phyloP scores from a whole-genome alignment of 495 filamentous ascomycete species.

The Lentithecium fluviatile region DNA sequence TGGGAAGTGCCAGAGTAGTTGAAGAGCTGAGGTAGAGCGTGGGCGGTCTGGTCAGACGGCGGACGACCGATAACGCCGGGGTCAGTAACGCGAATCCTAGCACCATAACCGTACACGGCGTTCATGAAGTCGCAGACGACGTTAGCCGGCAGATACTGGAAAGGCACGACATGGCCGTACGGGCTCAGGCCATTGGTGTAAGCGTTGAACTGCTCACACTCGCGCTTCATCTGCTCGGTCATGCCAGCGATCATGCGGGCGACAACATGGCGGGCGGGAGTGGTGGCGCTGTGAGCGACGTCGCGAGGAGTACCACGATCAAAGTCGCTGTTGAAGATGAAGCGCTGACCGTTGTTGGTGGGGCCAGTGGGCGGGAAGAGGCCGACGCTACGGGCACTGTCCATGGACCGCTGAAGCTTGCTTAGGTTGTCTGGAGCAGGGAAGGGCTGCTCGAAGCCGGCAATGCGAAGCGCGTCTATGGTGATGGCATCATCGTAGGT shows the following conservation, averaged over 20 bases:
- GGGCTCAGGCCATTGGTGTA: background rate
- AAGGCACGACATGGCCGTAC: background rate
- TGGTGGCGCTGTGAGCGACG: background rate
- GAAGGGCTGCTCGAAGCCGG: conserved; percentile 21
- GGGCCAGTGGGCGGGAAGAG: conserved; percentile 22
- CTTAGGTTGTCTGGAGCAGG: conserved; percentile 23
- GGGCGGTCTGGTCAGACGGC: background rate
- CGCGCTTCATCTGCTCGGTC: background rate
- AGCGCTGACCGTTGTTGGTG: conserved; percentile 9
- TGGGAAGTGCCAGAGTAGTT: background rate
- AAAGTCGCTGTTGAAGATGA: conserved; percentile 1
- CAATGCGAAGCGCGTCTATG: background rate
- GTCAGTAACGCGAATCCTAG: background rate
- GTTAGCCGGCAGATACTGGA: background rate
- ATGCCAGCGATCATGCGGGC: background rate
- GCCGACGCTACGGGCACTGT: conserved; percentile 21
- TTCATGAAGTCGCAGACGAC: background rate
- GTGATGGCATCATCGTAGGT: background rate
- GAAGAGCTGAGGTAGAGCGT: background rate
- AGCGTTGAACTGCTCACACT: background rate
- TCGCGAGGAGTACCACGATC: conserved; percentile 32
- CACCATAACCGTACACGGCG: background rate
- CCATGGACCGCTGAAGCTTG: conserved; percentile 32
- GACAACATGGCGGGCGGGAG: background rate
- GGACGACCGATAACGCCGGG: background rate